Evolutionary conservation across 2,329 filamentous ascomycete genomes (phyloP).

Genomic region (Xylaria sp.): DNA sequence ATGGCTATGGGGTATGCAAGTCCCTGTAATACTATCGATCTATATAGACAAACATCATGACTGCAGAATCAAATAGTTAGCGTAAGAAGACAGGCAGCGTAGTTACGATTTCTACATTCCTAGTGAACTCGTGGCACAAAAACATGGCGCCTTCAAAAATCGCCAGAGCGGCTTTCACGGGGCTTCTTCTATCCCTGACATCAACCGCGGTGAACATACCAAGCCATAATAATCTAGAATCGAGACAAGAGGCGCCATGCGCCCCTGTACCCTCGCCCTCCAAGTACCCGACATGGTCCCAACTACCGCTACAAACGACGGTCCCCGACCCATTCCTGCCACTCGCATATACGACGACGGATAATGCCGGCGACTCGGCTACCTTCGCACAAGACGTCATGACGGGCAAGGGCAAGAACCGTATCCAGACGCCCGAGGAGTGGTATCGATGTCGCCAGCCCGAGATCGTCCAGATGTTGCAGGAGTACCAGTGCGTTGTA

Average conservation of each 20-base stretch:
- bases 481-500: conserved; percentile 59
- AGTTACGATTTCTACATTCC: not conserved
- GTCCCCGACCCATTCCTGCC: conserved; percentile 58
- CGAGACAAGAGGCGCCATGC: conserved; percentile 37
- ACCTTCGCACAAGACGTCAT: conserved; percentile 50
- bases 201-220: conserved; percentile 14
- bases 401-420: conserved; percentile 53
- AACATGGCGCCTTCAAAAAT: conserved; percentile 25
- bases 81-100: not conserved
- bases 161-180: not conserved
- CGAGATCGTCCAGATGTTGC: conserved; percentile 59
- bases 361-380: conserved; percentile 48
- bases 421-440: conserved; percentile 57
- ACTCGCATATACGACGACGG: conserved; percentile 51
- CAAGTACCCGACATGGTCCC: conserved; percentile 50
- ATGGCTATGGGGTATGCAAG: not conserved
- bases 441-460: conserved; percentile 61
- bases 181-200: conserved; percentile 10
- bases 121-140: not conserved
- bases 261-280: conserved; percentile 40
- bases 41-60: not conserved
- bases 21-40: conserved; percentile 8
- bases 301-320: conserved; percentile 51
- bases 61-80: not conserved
- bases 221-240: not conserved